Evolutionary conservation across 1,284 basidiomycete species (phyloP).

Genomic region (Rugosomyces carneus): DNA sequence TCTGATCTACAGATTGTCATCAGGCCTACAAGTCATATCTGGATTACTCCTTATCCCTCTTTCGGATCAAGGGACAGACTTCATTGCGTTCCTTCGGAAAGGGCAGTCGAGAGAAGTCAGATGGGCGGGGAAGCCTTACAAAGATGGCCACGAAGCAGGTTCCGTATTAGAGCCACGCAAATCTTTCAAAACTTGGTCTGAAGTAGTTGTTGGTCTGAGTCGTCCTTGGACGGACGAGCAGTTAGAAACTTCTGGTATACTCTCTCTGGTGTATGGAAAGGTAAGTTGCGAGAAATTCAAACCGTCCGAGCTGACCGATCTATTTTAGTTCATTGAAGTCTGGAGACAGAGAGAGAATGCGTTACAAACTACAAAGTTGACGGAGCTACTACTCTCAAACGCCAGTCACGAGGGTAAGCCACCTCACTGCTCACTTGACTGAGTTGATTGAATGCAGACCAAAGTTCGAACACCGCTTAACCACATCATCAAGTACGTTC

Average conservation of each 20-base stretch:
- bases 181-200: constrained; percentile 82
- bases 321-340: constrained; percentile 71
- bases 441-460: neutral
- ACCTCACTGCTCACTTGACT: neutral
- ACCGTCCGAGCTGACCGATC: neutral
- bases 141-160: constrained; percentile 29
- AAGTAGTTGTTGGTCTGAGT: constrained; percentile 69
- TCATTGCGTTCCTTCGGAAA: constrained; percentile 79
- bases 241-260: constrained; percentile 79
- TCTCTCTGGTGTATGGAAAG: constrained; percentile 82
- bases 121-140: constrained; percentile 79
- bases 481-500: constrained; percentile 64
- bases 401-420: constrained; percentile 77
- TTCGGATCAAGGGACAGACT: constrained; percentile 66
- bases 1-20: neutral
- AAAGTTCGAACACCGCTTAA: constrained; percentile 69
- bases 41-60: constrained; percentile 79
- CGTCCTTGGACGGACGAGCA: constrained; percentile 85
- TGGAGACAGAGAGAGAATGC: constrained; percentile 86
- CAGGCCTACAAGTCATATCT: constrained; percentile 68
- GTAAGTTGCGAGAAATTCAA: constrained; percentile 22
- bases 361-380: constrained; percentile 72
- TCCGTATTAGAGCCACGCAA: constrained; percentile 64
- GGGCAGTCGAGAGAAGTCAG: constrained; percentile 69
- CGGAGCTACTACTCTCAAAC: constrained; percentile 79